Percentiles rank a stretch among this genome's conserved stretches.
phyloP scores from a whole-genome alignment of 352 stramenopile species.

The Pythium folliculosum region DNA sequence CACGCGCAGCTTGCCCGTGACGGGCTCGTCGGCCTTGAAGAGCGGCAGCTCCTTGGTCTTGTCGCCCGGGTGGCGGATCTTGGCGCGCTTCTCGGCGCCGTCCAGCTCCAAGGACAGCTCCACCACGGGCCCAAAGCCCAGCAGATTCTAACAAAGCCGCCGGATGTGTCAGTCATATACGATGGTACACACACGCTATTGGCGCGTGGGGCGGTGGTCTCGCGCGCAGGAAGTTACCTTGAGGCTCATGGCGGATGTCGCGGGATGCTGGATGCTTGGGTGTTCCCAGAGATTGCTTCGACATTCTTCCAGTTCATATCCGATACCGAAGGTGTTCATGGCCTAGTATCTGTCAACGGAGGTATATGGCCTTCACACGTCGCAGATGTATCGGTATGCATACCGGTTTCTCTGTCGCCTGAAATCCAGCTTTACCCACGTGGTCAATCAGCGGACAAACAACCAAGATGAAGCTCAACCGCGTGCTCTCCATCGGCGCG shows the following conservation, averaged over 20 bases:
- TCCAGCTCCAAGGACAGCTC: conserved; percentile 46
- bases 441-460: conserved; percentile 9
- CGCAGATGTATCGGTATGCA: conserved; percentile 13
- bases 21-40: conserved; percentile 50
- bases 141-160: conserved; percentile 41
- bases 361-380: conserved; percentile 5
- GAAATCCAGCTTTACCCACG: conserved; percentile 14
- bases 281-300: conserved; percentile 10
- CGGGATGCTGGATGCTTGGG: background rate
- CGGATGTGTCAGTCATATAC: too few relatives aligned
- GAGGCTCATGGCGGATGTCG: conserved; percentile 24
- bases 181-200: background rate
- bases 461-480: conserved; percentile 12
- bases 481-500: conserved; percentile 15
- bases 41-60: conserved; percentile 50
- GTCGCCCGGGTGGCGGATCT: conserved; percentile 29
- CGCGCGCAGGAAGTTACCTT: conserved; percentile 14
- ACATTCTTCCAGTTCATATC: conserved; percentile 18
- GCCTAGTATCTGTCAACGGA: background rate
- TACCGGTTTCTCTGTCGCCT: background rate
- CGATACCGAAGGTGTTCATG: background rate
- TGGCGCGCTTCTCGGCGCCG: conserved; percentile 32
- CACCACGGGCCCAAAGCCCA: conserved; percentile 51
- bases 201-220: background rate
- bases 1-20: conserved; percentile 73